phyloP scores from a whole-genome alignment of 495 filamentous ascomycete genomes.

The Hypomontagnella submonticulosa region DNA sequence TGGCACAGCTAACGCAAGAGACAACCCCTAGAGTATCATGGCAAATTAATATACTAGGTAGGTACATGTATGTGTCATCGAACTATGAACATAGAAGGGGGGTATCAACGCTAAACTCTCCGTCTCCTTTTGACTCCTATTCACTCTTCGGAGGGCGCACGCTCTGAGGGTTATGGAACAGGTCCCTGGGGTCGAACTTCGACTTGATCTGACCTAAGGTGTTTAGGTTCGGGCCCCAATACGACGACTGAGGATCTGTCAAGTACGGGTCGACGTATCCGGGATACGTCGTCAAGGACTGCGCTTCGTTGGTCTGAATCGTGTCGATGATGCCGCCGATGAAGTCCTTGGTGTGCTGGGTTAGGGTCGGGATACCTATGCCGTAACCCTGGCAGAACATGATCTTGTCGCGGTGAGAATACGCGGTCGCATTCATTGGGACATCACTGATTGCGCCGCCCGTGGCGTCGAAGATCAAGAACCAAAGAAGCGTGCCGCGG shows the following conservation, averaged over 20 bases:
- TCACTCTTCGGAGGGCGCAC: conserved; percentile 53
- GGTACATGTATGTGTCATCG: conserved; percentile 22
- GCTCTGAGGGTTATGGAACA: conserved; percentile 75
- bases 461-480: conserved; percentile 64
- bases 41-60: conserved; percentile 26
- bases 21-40: not conserved
- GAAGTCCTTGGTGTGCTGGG: conserved; percentile 55
- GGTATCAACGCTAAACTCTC: conserved; percentile 36
- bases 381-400: conserved; percentile 70
- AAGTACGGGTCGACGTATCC: conserved; percentile 77
- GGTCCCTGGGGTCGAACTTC: conserved; percentile 62
- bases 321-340: conserved; percentile 61
- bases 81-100: conserved; percentile 36
- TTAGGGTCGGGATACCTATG: conserved; percentile 59
- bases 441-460: conserved; percentile 65
- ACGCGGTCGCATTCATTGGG: conserved; percentile 62
- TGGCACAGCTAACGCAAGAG: too few relatives aligned
- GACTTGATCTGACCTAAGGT: conserved; percentile 63
- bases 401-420: conserved; percentile 67
- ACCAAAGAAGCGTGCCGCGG: conserved; percentile 65
- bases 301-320: conserved; percentile 46
- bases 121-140: conserved; percentile 36
- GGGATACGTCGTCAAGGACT: conserved; percentile 67
- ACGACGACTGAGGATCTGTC: conserved; percentile 59
- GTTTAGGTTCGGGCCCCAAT: conserved; percentile 67